A percentile compares a stretch with the other conserved stretches of the same genome.
phyloP scores from a whole-genome alignment of 2,329 filamentous ascomycete species.

The Fusarium coffeatum region DNA sequence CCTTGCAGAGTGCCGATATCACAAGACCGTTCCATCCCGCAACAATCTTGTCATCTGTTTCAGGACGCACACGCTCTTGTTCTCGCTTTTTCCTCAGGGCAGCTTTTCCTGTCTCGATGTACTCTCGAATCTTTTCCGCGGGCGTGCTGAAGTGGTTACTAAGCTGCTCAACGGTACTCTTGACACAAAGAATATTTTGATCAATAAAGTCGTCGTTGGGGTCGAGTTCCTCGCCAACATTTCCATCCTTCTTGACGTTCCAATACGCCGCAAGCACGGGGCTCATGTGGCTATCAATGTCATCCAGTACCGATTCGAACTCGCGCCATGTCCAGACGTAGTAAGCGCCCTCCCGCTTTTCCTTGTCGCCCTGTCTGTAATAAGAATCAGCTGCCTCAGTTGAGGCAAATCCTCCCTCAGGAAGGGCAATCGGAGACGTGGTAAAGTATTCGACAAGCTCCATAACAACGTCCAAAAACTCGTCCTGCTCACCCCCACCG shows the following conservation, averaged over 20 bases:
- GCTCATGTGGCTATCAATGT: constrained; percentile 66
- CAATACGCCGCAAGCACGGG: constrained; percentile 85
- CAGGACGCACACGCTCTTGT: constrained; percentile 78
- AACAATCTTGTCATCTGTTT: constrained; percentile 88
- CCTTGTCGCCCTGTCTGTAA: constrained; percentile 76
- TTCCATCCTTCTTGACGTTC: constrained; percentile 85
- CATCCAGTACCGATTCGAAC: constrained; percentile 76
- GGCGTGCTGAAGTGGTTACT: constrained; percentile 80
- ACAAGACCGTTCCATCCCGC: constrained; percentile 90
- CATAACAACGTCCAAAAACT: constrained; percentile 81
- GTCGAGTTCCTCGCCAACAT: constrained; percentile 84
- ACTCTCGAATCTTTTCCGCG: constrained; percentile 73
- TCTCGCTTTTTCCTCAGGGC: constrained; percentile 79
- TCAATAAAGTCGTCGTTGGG: constrained; percentile 94
- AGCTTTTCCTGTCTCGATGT: constrained; percentile 73
- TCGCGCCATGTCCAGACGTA: constrained; percentile 95
- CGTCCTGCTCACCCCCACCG: constrained; percentile 65
- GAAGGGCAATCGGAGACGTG: constrained; percentile 72
- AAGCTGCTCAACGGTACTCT: constrained; percentile 74
- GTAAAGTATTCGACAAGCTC: constrained; percentile 91
- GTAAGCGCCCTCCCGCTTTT: constrained; percentile 91
- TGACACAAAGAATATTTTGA: constrained; percentile 86
- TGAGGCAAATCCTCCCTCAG: constrained; percentile 81
- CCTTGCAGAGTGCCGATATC: constrained; percentile 82
- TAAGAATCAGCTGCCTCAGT: constrained; percentile 92